Percentiles rank a stretch among this genome's conserved stretches.
Evolutionary conservation across 2,329 filamentous ascomycete species (phyloP).

Genomic region (Coniochaeta ligniaria): DNA sequence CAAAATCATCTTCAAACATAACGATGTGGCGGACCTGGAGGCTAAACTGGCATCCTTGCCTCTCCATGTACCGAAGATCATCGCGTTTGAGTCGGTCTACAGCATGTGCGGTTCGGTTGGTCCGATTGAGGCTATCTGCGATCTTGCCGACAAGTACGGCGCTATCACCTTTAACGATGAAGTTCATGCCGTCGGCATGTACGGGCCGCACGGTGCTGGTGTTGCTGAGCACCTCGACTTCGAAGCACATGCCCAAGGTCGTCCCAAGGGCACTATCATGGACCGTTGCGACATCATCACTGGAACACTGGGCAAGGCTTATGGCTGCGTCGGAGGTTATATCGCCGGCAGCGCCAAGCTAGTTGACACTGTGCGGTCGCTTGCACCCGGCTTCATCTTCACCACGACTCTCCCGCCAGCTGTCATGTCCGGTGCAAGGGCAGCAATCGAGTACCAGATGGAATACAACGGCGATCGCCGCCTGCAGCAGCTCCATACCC

Average conservation of each 20-base stretch:
- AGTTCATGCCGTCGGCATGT: conserved; percentile 99
- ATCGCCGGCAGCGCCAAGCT: conserved; percentile 84
- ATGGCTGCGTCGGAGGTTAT: conserved; percentile 95
- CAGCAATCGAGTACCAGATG: conserved; percentile 92
- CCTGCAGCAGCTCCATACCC: conserved; percentile 93
- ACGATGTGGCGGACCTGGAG: conserved; percentile 89
- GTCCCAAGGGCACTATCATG: conserved; percentile 77
- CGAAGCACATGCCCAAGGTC: conserved; percentile 71
- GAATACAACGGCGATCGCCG: conserved; percentile 76
- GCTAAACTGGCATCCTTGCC: conserved; percentile 85
- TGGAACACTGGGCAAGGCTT: conserved; percentile 93
- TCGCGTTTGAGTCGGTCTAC: conserved; percentile 97
- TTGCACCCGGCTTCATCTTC: conserved; percentile 97
- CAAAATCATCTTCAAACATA: conserved; percentile 99
- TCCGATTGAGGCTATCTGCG: conserved; percentile 91
- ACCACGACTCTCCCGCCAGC: conserved; percentile 93
- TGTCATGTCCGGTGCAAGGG: conserved; percentile 88
- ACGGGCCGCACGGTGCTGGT: conserved; percentile 89
- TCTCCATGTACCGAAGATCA: conserved; percentile 85
- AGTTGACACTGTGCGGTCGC: conserved; percentile 87
- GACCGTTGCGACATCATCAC: conserved; percentile 98
- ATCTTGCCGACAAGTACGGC: conserved; percentile 94
- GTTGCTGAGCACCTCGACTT: conserved; percentile 97
- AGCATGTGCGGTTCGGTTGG: conserved; percentile 99
- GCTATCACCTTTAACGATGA: conserved; percentile 97